Evolutionary conservation across 176 grass and related monocot species (phyloP), one percentile per base, ranked within the genome.

Genomic region (Carex scoparia): DNA sequence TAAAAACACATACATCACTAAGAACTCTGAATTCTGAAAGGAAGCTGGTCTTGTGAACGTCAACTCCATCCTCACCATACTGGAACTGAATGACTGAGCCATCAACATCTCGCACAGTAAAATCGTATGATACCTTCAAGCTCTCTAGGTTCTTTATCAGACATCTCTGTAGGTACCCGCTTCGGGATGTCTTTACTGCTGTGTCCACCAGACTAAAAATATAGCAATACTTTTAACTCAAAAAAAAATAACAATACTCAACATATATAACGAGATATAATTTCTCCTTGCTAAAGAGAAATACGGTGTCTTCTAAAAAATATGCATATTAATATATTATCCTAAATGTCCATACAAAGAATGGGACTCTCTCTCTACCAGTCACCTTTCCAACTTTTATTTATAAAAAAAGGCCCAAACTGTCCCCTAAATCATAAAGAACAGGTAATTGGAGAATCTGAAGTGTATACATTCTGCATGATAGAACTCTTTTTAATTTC

Each of bases 111-210:
- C 95, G 93, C 40, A 98, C 95, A 5, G 93, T 90, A 65, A 90
- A 75, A 91, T 98, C 95, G 16, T 98, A 98, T 0, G 93, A 92
- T 10, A 98, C 91, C 84, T 92, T 93, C 65, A 98, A 77, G 30
- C 91, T 93, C 85, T 98, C 93, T 28, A 98, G 81, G 84, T 86
- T 95, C 84, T 98, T 98, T 27, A 98, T 89, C 67, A 98, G 88
- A 89, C 95, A 98, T n/a, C 93, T 91, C 72, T 98, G 95, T 42
- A 98, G 86, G 71, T 98, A 98, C 30, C 95, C 95, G 71, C 95
- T 98, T 18, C 93, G 91, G n/a, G 95, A 98, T 77, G 93, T 98
- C 82, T 98, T 98, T 60, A 98, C 85, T 46, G 93, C 95, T 38
- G 95, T 98, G 81, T 98, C 95, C 85, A 92, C 87, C 80, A 98